Evolutionary conservation across 139 green algal genomes (phyloP), one percentile per base, ranked within the genome.

Genomic region (Haematococcus sp.): DNA sequence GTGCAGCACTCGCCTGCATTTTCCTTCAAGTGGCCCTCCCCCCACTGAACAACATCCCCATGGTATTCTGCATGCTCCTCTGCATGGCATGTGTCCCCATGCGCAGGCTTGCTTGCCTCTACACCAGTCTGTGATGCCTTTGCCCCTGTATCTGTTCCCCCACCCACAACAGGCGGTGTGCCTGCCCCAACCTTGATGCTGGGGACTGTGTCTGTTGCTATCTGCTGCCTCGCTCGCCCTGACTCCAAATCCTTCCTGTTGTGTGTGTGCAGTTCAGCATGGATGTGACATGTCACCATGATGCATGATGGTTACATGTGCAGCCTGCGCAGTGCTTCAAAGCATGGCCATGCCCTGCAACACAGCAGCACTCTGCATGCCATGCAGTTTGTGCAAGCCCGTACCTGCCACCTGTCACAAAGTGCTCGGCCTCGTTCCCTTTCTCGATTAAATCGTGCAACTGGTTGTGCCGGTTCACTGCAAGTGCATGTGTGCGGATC

Each of bases 51-150:
- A 4, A 65, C 58, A 33, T 9, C 23, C n/a, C 58, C 58, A 34
- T 65, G 58, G 58, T 65, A 65, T n/a, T 65, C 58, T 34, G 58
- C 58, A 65, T 65, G 58, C 25, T 65, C 58, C 58, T 65, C 58
- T n/a, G 11, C 30, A 30, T 65, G 58, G 58, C 58, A 65, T 16
- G 28, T 34, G 11, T 40, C n/a, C 3, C 30, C 58, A 65, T 65
- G n/a, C 58, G 25, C 58, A 11, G 40, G 40, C 40, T 49, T 49
- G 40, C 40, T 49, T 7, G 7, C 40, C 11, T 49, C 40, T 34
- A 22, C 3, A 34, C 58, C 28, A n/a, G n/a, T 4, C 7, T 28
- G 7, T 40, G 58, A 61, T 65, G 25, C 16, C 22, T 61, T 20
- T 61, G 54, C 28, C 4, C 28, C n/a, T 65, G 58, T 34, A 2